Conservation (phyloP, 805 yeast genomes). For the Maudiozyma bulderi region DNA sequence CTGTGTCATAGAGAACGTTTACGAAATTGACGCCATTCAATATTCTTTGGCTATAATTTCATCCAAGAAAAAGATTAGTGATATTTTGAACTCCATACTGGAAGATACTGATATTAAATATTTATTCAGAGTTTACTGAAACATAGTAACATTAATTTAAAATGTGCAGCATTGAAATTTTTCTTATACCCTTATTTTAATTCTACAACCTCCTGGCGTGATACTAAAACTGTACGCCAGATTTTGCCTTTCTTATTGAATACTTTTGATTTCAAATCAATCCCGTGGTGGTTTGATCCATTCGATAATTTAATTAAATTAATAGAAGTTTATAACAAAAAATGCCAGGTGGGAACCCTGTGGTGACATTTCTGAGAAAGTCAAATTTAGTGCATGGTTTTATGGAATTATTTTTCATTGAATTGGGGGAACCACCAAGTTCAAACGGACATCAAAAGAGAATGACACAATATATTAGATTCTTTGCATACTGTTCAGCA, state of each 20-base stretch:
- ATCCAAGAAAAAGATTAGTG: neutral
- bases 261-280: constrained; percentile 14
- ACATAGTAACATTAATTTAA: constrained; percentile 13
- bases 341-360: constrained; percentile 21
- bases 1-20: constrained; percentile 12
- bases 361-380: constrained; percentile 15
- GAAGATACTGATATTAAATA: constrained; percentile 9
- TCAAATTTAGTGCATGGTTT: constrained; percentile 20
- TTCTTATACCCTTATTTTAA: constrained; percentile 12
- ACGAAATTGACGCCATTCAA: constrained; percentile 13
- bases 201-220: constrained; percentile 7
- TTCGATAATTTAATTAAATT: constrained; percentile 16
- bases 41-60: constrained; percentile 12
- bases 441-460: constrained; percentile 11
- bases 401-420: constrained; percentile 16
- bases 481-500: constrained; percentile 22
- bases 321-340: constrained; percentile 17
- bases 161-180: constrained; percentile 17
- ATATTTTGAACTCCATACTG: constrained; percentile 6
- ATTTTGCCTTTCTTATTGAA: constrained; percentile 21
- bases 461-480: constrained; percentile 17
- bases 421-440: constrained; percentile 14
- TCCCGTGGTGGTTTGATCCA: constrained; percentile 29
- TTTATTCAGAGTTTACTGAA: constrained; percentile 19
- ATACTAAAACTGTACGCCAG: constrained; percentile 11